Evolutionary conservation across 148 eudicot species (phyloP).

Genomic region (Salicornia ramosissima): DNA sequence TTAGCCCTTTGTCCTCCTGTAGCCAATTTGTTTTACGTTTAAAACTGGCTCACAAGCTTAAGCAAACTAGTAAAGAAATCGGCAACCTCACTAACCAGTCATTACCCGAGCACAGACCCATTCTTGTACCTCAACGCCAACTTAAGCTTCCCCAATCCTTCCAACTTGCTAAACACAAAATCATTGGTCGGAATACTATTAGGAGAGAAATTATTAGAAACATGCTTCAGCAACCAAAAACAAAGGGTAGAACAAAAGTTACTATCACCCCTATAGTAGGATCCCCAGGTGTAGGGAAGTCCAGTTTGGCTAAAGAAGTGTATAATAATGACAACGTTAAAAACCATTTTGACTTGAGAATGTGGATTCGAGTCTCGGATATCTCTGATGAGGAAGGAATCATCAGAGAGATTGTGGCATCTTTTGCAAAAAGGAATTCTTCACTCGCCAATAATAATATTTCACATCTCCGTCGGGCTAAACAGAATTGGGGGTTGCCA

Average conservation of each 20-base stretch:
- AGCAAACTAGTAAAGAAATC: no score
- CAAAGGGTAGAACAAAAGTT: neutral
- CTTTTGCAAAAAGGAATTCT: slow-evolving; percentile 16
- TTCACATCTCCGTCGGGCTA: no score
- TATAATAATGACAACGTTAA: slow-evolving; percentile 25
- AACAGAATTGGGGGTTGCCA: neutral
- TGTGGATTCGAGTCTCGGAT: slow-evolving; percentile 23
- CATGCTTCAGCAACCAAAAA: slow-evolving; percentile 9
- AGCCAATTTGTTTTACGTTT: no score
- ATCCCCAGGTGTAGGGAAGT: slow-evolving; percentile 24
- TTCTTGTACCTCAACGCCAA: neutral
- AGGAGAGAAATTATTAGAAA: slow-evolving; percentile 13
- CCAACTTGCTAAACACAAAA: neutral
- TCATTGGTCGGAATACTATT: slow-evolving; percentile 12
- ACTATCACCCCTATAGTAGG: slow-evolving; percentile 20
- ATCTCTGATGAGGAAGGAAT: slow-evolving; percentile 19
- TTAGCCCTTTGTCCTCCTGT: no score
- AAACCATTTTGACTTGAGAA: slow-evolving; percentile 23
- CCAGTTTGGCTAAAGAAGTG: slow-evolving; percentile 19
- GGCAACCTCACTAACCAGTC: no score
- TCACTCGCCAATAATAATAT: no score
- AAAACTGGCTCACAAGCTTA: no score
- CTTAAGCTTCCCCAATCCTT: neutral
- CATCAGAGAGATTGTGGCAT: slow-evolving; percentile 17
- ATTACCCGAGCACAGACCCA: no score